These are phyloP conservation scores for Neurospora sp. DNA, from an alignment of 495 filamentous ascomycete species.

Conservation along the genomic window DNA sequence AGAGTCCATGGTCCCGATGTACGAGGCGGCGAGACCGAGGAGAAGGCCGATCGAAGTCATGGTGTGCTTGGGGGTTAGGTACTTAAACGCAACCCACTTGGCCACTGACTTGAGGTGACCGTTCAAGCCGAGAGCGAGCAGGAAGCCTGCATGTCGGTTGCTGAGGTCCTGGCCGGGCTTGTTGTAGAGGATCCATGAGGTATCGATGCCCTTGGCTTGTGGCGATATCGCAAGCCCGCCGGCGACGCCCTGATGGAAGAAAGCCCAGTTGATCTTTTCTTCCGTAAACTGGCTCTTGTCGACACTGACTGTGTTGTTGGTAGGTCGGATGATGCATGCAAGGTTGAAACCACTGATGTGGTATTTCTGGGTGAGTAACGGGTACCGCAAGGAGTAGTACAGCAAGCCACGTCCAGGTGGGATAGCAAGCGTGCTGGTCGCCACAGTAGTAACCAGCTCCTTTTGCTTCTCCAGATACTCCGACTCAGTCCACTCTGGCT, in stretches of 20 bases:
- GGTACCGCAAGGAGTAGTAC: constrained; percentile 71
- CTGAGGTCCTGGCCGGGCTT: constrained; percentile 78
- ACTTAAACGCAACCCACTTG: constrained; percentile 98
- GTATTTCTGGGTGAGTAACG: constrained; percentile 83
- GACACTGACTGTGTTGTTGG: constrained; percentile 77
- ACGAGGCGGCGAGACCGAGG: constrained; percentile 83
- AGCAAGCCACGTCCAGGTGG: constrained; percentile 76
- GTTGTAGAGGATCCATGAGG: constrained; percentile 97
- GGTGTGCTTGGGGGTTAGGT: constrained; percentile 92
- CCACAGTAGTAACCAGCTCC: constrained; percentile 71
- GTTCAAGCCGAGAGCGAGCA: constrained; percentile 87
- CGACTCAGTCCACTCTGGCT: constrained; percentile 71
- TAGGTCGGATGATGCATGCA: constrained; percentile 79
- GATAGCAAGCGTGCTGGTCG: constrained; percentile 77
- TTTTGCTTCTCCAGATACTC: constrained; percentile 92
- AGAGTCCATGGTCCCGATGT: constrained; percentile 92
- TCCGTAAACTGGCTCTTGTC: constrained; percentile 78
- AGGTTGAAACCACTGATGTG: constrained; percentile 79
- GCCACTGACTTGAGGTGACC: constrained; percentile 87
- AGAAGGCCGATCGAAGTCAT: constrained; percentile 97
- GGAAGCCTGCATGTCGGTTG: constrained; percentile 87
- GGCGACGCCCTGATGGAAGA: constrained; percentile 92
- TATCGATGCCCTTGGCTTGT: constrained; percentile 87
- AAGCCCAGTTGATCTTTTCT: constrained; percentile 95
- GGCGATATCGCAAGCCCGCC: constrained; percentile 84